These are phyloP conservation scores for Eucalyptus sideroxylon DNA, from an alignment of 345 rosid genomes.

Conservation along the genomic window DNA sequence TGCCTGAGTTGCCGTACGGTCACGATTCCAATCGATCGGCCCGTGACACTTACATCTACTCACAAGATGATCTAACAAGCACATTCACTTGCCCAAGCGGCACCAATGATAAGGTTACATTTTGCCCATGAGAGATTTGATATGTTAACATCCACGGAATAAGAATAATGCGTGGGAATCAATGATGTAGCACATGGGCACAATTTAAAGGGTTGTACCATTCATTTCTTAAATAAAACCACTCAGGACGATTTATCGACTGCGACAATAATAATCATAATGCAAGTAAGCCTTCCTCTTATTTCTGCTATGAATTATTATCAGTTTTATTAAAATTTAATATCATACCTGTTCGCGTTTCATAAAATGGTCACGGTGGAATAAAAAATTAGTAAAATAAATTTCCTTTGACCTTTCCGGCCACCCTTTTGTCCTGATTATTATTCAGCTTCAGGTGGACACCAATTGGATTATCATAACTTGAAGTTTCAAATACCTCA, in stretches of 20 bases:
- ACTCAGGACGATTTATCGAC: too few species aligned
- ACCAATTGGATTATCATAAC: background rate
- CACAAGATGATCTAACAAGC: background rate
- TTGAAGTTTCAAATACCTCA: background rate
- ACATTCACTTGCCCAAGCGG: constrained; percentile 9
- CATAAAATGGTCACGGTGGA: background rate
- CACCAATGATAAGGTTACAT: constrained; percentile 7
- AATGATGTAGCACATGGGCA: background rate
- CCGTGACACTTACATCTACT: background rate
- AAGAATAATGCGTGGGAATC: background rate
- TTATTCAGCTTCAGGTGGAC: background rate
- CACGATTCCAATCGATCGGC: too few species aligned
- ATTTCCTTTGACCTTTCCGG: background rate
- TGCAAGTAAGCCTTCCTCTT: too few species aligned
- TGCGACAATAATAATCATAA: too few species aligned
- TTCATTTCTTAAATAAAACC: too few species aligned
- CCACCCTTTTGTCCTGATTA: background rate
- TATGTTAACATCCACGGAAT: background rate
- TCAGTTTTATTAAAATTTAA: too few species aligned
- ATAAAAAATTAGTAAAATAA: background rate
- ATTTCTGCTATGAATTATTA: too few species aligned
- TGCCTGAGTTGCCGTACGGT: fast-evolving
- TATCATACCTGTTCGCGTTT: too few species aligned
- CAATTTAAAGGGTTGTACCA: background rate
- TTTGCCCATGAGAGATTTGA: background rate